A percentile compares a stretch with the other conserved stretches of the same genome.
These are phyloP conservation scores for Gossypium turneri DNA, from an alignment of 345 rosid species.

Conservation along the genomic window DNA sequence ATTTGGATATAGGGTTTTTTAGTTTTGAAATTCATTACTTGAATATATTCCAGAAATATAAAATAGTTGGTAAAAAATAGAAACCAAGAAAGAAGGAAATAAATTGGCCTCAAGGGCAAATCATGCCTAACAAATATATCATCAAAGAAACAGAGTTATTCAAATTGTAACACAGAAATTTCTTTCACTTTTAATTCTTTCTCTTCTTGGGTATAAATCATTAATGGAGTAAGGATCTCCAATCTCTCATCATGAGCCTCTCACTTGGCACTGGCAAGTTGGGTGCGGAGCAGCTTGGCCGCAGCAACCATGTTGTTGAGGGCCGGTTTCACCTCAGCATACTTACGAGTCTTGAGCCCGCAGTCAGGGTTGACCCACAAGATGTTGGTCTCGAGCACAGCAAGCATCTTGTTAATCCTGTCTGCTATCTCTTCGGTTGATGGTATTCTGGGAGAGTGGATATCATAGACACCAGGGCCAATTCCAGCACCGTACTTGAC, in stretches of 20 bases:
- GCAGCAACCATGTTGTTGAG: slow-evolving; percentile 87
- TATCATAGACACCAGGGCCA: slow-evolving; percentile 94
- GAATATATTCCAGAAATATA: background rate
- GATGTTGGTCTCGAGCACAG: slow-evolving; percentile 79
- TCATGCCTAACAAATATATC: slow-evolving; percentile 9
- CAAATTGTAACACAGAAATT: slow-evolving; percentile 10
- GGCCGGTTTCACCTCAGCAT: slow-evolving; percentile 88
- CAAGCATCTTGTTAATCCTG: slow-evolving; percentile 93
- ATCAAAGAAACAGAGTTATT: slow-evolving; percentile 26
- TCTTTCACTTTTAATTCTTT: slow-evolving; percentile 1
- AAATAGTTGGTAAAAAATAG: background rate
- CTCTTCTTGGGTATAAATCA: slow-evolving; percentile 8
- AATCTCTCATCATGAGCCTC: slow-evolving; percentile 16
- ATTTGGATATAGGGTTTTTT: no score
- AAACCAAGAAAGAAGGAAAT: background rate
- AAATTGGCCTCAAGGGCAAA: background rate
- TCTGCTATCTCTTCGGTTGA: slow-evolving; percentile 88
- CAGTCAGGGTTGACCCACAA: slow-evolving; percentile 99
- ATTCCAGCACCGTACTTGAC: slow-evolving; percentile 96
- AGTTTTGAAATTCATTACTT: no score
- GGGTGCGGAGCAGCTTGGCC: slow-evolving; percentile 81
- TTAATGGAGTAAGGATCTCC: background rate
- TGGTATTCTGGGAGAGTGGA: slow-evolving; percentile 97
- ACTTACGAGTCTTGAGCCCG: slow-evolving; percentile 92
- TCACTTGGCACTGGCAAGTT: slow-evolving; percentile 86